Evolutionary conservation across 1,139 yeast genomes (phyloP).

Genomic region (Debaryomycetaceae sp.): DNA sequence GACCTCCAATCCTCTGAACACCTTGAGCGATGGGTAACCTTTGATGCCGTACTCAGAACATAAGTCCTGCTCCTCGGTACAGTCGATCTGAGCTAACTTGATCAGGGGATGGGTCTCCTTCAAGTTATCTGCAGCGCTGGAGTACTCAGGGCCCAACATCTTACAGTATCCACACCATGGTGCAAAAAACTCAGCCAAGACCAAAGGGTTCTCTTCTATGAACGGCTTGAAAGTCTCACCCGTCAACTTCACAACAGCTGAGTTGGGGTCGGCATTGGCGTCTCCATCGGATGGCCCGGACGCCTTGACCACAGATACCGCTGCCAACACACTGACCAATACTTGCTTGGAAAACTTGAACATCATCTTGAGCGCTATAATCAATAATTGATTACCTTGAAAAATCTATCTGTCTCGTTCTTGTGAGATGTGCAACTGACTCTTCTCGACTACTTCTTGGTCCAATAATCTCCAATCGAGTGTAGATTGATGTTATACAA

Average conservation of each 20-base stretch:
- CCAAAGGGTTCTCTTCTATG: constrained; percentile 69
- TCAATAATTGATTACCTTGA: background rate
- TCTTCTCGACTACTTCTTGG: background rate
- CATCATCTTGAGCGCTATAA: background rate
- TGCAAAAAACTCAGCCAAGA: constrained; percentile 92
- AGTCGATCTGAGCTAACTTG: constrained; percentile 86
- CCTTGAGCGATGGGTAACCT: constrained; percentile 92
- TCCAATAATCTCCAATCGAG: background rate
- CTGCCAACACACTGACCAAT: constrained; percentile 38
- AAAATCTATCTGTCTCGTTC: background rate
- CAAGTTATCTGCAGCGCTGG: constrained; percentile 76
- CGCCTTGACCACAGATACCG: constrained; percentile 31
- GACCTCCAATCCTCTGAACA: constrained; percentile 62
- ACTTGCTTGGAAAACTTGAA: constrained; percentile 34
- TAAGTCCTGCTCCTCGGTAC: constrained; percentile 80
- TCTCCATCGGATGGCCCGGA: constrained; percentile 48
- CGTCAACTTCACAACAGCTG: constrained; percentile 82
- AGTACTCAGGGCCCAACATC: constrained; percentile 86
- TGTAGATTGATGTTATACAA: background rate
- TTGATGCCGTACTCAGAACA: constrained; percentile 72
- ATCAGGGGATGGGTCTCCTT: constrained; percentile 57
- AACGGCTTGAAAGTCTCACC: constrained; percentile 59
- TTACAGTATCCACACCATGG: constrained; percentile 99
- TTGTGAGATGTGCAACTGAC: background rate
- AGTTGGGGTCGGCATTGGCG: constrained; percentile 75